phyloP scores from a whole-genome alignment of 352 stramenopile species.

The Poterioochromonas sp. region DNA sequence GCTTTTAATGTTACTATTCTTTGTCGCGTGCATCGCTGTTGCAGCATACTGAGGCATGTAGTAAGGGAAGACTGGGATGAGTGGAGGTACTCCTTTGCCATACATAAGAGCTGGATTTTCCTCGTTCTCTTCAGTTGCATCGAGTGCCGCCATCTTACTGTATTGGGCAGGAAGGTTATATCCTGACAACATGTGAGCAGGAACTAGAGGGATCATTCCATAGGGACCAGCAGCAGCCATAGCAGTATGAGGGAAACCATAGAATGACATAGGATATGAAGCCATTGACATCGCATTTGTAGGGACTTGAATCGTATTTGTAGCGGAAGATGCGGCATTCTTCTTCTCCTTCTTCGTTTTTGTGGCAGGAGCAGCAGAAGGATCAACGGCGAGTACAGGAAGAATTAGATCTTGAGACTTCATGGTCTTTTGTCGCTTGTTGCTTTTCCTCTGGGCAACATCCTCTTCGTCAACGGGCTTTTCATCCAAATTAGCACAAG shows the following conservation, averaged over 20 bases:
- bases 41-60: not conserved
- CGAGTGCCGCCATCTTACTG: not conserved
- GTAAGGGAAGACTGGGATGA: not conserved
- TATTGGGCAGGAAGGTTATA: not conserved
- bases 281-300: too few relatives aligned
- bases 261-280: too few relatives aligned
- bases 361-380: too few relatives aligned
- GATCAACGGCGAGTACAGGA: too few relatives aligned
- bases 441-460: not conserved
- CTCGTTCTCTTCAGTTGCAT: not conserved
- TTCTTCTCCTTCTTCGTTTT: too few relatives aligned
- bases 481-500: not conserved
- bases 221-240: too few relatives aligned
- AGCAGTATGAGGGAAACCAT: too few relatives aligned
- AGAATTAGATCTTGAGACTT: too few relatives aligned
- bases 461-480: not conserved
- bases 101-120: not conserved
- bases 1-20: not conserved
- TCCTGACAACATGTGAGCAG: not conserved
- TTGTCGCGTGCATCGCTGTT: too few relatives aligned
- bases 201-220: too few relatives aligned
- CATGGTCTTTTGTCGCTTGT: not conserved
- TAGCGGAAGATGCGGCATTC: too few relatives aligned
- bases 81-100: not conserved
- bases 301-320: too few relatives aligned